Evolutionary conservation across 306 rosid genomes (phyloP).

Genomic region (Prunus mongolica): DNA sequence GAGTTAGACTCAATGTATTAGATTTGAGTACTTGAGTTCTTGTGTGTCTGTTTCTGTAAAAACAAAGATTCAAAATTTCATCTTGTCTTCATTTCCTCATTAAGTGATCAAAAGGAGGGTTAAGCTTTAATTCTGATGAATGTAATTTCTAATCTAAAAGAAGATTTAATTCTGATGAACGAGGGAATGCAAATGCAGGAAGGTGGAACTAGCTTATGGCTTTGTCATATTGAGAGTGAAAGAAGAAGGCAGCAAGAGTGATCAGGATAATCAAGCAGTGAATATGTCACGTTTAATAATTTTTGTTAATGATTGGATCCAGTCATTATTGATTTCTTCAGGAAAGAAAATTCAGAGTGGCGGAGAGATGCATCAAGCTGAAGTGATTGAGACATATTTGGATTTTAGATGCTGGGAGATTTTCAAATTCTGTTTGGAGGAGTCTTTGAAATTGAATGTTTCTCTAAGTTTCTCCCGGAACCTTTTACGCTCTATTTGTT

Average conservation of each 20-base stretch:
- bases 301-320: slow-evolving; percentile 70
- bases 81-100: not conserved
- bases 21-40: not conserved
- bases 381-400: slow-evolving; percentile 43
- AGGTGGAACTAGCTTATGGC: slow-evolving; percentile 57
- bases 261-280: slow-evolving; percentile 47
- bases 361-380: slow-evolving; percentile 29
- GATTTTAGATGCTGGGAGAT: slow-evolving; percentile 83
- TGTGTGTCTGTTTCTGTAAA: not conserved
- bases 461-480: slow-evolving; percentile 59
- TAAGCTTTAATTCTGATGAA: not conserved
- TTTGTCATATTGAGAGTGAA: slow-evolving; percentile 46
- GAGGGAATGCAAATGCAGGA: slow-evolving; percentile 56
- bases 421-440: slow-evolving; percentile 72
- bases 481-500: slow-evolving; percentile 52
- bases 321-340: slow-evolving; percentile 69
- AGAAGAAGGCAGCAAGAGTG: slow-evolving; percentile 23
- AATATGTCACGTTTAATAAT: slow-evolving; percentile 48
- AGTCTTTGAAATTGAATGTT: slow-evolving; percentile 45
- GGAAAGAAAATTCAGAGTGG: slow-evolving; percentile 38
- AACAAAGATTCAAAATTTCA: not conserved
- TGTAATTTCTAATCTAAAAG: not conserved
- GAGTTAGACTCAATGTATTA: not conserved
- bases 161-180: not conserved
- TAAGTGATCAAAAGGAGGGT: not conserved